Evolutionary conservation across 805 yeast species (phyloP).

Genomic region (Hanseniaspora thailandica): DNA sequence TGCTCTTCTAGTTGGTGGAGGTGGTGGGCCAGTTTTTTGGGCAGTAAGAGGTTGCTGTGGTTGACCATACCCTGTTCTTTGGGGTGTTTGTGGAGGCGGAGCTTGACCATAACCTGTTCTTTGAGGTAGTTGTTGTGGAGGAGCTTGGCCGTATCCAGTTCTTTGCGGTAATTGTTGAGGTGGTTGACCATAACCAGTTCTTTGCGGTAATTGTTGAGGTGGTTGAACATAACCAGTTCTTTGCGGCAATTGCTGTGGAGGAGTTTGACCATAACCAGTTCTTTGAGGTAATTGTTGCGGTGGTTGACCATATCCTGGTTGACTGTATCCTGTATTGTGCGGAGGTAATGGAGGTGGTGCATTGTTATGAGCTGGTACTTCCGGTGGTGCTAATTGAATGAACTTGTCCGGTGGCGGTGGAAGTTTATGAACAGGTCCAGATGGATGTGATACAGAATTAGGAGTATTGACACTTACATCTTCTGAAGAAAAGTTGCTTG

Average conservation of each 20-base stretch:
- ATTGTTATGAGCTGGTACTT: neutral
- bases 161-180: constrained; percentile 13
- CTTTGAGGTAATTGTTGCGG: constrained; percentile 21
- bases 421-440: constrained; percentile 14
- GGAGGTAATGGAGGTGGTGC: neutral
- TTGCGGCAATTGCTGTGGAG: constrained; percentile 20
- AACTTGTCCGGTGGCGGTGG: constrained; percentile 17
- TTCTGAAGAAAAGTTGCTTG: neutral
- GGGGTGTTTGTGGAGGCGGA: constrained; percentile 21
- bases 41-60: constrained; percentile 16
- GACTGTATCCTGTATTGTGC: neutral
- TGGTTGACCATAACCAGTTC: constrained; percentile 11
- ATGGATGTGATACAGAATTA: constrained; percentile 12
- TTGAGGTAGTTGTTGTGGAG: constrained; percentile 20
- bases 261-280: constrained; percentile 17
- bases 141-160: constrained; percentile 13
- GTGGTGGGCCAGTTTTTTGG: constrained; percentile 12
- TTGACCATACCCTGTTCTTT: constrained; percentile 15
- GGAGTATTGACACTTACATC: constrained; percentile 9
- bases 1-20: constrained; percentile 15
- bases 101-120: constrained; percentile 17
- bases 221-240: constrained; percentile 18
- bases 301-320: neutral
- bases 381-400: constrained; percentile 15
- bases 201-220: constrained; percentile 16